These are phyloP conservation scores for Papiliotrema terrestris DNA, from an alignment of 1,284 basidiomycete genomes.

Conservation along the genomic window DNA sequence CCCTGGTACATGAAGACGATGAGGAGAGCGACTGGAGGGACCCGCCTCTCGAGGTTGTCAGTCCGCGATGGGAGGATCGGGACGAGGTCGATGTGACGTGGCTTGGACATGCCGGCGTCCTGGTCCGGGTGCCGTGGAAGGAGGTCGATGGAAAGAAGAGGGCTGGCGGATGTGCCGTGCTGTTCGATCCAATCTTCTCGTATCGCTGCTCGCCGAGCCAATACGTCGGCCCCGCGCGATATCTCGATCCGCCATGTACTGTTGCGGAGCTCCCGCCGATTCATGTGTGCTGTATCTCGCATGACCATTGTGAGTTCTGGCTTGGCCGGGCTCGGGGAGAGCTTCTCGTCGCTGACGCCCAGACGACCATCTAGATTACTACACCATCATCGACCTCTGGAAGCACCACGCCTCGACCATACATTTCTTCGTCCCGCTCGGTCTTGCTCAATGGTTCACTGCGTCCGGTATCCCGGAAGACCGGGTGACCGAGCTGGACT, in stretches of 20 bases:
- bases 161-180: conserved; percentile 32
- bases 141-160: conserved; percentile 7
- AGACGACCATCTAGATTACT: conserved; percentile 50
- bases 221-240: conserved; percentile 43
- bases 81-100: conserved; percentile 40
- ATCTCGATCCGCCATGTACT: conserved; percentile 41
- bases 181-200: conserved; percentile 50
- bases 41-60: conserved; percentile 37
- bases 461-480: conserved; percentile 33
- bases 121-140: conserved; percentile 43
- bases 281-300: conserved; percentile 44
- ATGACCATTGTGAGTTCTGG: conserved; percentile 46
- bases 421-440: conserved; percentile 47
- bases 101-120: conserved; percentile 45
- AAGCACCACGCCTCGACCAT: conserved; percentile 37
- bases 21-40: conserved; percentile 45
- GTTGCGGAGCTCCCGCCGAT: conserved; percentile 44
- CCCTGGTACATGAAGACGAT: conserved; percentile 28
- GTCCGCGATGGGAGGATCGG: conserved; percentile 32
- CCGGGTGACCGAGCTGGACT: conserved; percentile 47
- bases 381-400: conserved; percentile 46
- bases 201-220: conserved; percentile 47
- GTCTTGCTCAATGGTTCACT: conserved; percentile 44
- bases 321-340: too few relatives aligned
- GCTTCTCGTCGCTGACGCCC: neutral